phyloP scores from a whole-genome alignment of 352 stramenopile species.

The Phytopythium ostracodes region DNA sequence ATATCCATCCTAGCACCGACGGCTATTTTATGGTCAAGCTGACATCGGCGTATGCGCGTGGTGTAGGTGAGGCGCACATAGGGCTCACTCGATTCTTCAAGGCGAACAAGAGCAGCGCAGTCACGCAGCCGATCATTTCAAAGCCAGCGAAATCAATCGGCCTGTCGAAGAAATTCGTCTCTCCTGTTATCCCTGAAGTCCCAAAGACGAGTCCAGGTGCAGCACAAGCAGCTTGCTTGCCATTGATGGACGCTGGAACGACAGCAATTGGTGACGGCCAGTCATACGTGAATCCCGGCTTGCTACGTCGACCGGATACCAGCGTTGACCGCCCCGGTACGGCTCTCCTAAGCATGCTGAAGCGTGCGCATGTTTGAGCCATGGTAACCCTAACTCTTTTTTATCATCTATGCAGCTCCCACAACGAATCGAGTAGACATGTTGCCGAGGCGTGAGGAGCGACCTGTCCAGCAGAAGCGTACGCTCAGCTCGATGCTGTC shows the following conservation, averaged over 20 bases:
- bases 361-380: neutral
- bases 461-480: conserved; percentile 29
- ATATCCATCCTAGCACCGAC: neutral
- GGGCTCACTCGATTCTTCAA: conserved; percentile 83
- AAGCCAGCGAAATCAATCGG: conserved; percentile 35
- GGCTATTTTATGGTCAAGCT: neutral
- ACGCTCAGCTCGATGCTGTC: conserved; percentile 57
- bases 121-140: conserved; percentile 11
- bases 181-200: conserved; percentile 2
- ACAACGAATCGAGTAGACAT: neutral
- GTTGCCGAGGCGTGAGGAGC: conserved; percentile 4
- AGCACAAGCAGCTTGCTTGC: conserved; percentile 7
- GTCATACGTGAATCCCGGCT: conserved; percentile 71
- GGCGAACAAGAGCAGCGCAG: conserved; percentile 49
- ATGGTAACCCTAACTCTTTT: neutral
- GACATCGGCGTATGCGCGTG: neutral
- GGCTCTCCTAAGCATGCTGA: conserved; percentile 2
- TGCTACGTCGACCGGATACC: conserved; percentile 31
- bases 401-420: conserved; percentile 4
- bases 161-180: conserved; percentile 25
- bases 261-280: conserved; percentile 73
- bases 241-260: conserved; percentile 10
- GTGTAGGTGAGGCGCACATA: conserved; percentile 76
- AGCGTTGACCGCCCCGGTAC: conserved; percentile 17
- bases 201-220: conserved; percentile 4